Evolutionary conservation across 352 stramenopile genomes (phyloP).

Genomic region (Phytopythium helicoides): DNA sequence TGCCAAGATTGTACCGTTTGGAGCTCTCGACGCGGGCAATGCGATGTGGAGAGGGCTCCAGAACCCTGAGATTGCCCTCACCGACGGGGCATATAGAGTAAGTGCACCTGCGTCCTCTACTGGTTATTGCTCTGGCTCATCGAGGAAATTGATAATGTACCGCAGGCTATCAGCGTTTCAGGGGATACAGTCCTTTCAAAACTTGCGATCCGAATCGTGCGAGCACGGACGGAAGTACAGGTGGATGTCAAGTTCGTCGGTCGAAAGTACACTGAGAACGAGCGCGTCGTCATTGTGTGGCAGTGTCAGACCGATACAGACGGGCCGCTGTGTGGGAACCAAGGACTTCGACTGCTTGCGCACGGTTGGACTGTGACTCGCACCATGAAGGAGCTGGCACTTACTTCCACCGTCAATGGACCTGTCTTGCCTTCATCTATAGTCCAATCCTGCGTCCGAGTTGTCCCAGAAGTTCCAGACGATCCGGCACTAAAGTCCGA

Average conservation of each 20-base stretch:
- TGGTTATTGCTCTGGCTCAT: too few species aligned
- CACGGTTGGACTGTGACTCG: slow-evolving; percentile 22
- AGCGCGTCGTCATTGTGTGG: slow-evolving; percentile 19
- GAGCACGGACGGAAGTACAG: background rate
- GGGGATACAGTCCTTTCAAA: background rate
- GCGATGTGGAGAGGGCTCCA: slow-evolving; percentile 9
- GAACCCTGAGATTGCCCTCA: background rate
- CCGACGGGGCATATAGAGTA: slow-evolving; percentile 3
- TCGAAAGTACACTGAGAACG: slow-evolving; percentile 6
- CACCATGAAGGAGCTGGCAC: too few species aligned
- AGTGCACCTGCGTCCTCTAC: too few species aligned
- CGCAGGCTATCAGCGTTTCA: background rate
- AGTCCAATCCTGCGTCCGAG: background rate
- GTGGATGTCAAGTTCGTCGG: slow-evolving; percentile 5
- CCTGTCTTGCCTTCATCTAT: background rate
- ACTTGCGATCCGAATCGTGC: background rate
- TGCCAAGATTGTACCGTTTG: slow-evolving; percentile 13
- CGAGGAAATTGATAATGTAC: background rate
- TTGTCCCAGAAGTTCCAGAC: background rate
- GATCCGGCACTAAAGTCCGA: background rate
- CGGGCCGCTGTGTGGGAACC: slow-evolving; percentile 6
- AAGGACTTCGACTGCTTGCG: slow-evolving; percentile 16
- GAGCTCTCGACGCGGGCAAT: slow-evolving; percentile 2
- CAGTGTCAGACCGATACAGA: slow-evolving; percentile 10
- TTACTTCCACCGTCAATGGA: too few species aligned